A percentile compares a stretch with the other conserved stretches of the same genome.
phyloP scores from a whole-genome alignment of 2,329 filamentous ascomycete species.

The Diaporthe velutina region DNA sequence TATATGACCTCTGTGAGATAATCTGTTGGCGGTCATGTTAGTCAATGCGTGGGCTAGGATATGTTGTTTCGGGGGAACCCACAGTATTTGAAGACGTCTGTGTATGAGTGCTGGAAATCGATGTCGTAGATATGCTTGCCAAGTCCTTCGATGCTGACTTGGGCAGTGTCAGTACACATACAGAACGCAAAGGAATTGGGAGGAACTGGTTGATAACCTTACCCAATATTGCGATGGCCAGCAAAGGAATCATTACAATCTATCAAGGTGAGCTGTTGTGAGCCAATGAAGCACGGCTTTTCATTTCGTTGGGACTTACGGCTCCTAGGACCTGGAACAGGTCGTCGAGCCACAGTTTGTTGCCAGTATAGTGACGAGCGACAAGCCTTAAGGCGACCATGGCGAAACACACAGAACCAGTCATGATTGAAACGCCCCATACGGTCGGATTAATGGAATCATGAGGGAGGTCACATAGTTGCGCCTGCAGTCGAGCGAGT shows the following conservation, averaged over 20 bases:
- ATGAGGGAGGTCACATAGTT: conserved; percentile 5
- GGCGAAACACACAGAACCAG: neutral
- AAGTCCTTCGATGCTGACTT: conserved; percentile 1
- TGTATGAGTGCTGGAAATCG: neutral
- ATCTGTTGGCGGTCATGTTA: neutral
- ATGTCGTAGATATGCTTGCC: conserved; percentile 18
- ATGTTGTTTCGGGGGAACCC: neutral
- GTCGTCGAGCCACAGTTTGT: conserved; percentile 19
- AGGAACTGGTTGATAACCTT: neutral
- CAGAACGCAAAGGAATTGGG: neutral
- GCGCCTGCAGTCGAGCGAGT: neutral
- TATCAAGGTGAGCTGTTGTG: neutral
- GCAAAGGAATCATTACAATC: conserved; percentile 20
- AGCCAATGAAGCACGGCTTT: neutral
- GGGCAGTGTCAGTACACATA: neutral
- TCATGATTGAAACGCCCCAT: neutral
- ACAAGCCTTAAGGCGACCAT: conserved; percentile 5
- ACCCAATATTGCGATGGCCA: neutral
- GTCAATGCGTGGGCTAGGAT: neutral
- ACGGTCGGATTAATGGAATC: neutral
- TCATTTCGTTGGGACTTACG: neutral
- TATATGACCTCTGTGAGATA: conserved; percentile 20
- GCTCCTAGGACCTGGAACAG: conserved; percentile 12
- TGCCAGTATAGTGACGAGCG: conserved; percentile 7
- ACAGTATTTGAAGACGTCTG: conserved; percentile 17